These are phyloP conservation scores for Sphagnum fallax DNA, from an alignment of 228 moss, liverwort and hornwort genomes.

Conservation along the genomic window DNA sequence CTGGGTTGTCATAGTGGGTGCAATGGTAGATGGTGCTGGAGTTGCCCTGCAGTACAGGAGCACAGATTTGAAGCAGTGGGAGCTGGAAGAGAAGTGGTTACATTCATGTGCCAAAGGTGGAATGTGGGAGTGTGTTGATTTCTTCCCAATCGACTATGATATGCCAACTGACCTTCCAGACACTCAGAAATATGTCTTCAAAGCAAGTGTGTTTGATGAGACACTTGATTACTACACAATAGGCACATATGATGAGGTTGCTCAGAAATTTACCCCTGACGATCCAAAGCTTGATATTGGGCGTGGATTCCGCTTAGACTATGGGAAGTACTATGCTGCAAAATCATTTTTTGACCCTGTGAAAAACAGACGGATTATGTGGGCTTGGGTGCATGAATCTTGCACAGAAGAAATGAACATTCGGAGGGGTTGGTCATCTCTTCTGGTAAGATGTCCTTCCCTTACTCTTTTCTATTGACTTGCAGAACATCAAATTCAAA, in stretches of 20 bases:
- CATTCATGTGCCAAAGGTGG: conserved; percentile 31
- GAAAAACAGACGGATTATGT: conserved; percentile 36
- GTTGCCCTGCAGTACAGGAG: conserved; percentile 56
- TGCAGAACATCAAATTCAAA: background rate
- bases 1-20: conserved; percentile 51
- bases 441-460: conserved; percentile 17
- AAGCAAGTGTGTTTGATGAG: conserved; percentile 45
- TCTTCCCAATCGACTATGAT: conserved; percentile 20
- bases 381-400: conserved; percentile 53
- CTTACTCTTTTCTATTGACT: background rate
- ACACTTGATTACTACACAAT: conserved; percentile 59
- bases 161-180: conserved; percentile 17
- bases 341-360: conserved; percentile 37
- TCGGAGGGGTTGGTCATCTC: conserved; percentile 23
- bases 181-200: conserved; percentile 46
- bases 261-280: conserved; percentile 18
- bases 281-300: conserved; percentile 14
- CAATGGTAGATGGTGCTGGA: conserved; percentile 27
- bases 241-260: conserved; percentile 39
- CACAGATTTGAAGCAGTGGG: conserved; percentile 51
- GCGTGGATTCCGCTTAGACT: background rate
- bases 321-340: conserved; percentile 57
- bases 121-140: conserved; percentile 61
- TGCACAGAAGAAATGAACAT: conserved; percentile 9
- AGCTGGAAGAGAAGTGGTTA: conserved; percentile 19